phyloP scores from a whole-genome alignment of 2,329 filamentous ascomycete species.

The Microdochium trichocladiopsis region DNA sequence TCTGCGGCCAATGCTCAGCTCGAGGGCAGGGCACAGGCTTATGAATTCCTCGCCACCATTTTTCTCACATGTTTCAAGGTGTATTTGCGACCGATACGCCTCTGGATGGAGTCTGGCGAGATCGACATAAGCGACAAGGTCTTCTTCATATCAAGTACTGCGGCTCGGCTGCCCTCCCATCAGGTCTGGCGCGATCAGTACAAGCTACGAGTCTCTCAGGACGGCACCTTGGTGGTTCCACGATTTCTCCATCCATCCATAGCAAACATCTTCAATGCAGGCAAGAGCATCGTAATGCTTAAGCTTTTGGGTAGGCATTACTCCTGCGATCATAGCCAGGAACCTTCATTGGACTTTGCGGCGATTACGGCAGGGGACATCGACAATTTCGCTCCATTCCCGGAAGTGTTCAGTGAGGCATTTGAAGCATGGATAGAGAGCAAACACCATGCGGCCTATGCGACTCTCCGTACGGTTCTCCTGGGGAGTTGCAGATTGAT shows the following conservation, averaged over 20 bases:
- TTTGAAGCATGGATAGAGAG: conserved; percentile 73
- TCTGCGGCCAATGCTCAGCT: conserved; percentile 63
- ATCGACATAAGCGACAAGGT: conserved; percentile 57
- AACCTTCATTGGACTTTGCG: conserved; percentile 47
- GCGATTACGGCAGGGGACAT: conserved; percentile 40
- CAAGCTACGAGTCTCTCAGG: conserved; percentile 52
- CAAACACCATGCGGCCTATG: conserved; percentile 65
- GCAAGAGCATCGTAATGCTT: conserved; percentile 84
- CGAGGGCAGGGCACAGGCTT: conserved; percentile 54
- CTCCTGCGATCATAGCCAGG: conserved; percentile 22
- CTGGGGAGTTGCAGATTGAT: conserved; percentile 63
- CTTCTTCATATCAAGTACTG: conserved; percentile 66
- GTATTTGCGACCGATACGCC: conserved; percentile 71
- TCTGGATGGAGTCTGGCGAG: conserved; percentile 79
- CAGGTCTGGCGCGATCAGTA: conserved; percentile 75
- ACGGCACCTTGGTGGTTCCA: conserved; percentile 61
- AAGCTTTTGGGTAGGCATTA: conserved; percentile 57
- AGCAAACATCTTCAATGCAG: conserved; percentile 72
- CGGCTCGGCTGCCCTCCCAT: conserved; percentile 48
- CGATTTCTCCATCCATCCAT: conserved; percentile 65
- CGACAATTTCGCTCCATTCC: conserved; percentile 56
- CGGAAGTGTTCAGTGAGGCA: conserved; percentile 63
- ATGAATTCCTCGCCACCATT: conserved; percentile 56
- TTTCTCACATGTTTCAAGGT: conserved; percentile 79
- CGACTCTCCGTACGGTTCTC: conserved; percentile 57